phyloP scores from a whole-genome alignment of 148 eudicot species.

The Vaccinium myrtillus region DNA sequence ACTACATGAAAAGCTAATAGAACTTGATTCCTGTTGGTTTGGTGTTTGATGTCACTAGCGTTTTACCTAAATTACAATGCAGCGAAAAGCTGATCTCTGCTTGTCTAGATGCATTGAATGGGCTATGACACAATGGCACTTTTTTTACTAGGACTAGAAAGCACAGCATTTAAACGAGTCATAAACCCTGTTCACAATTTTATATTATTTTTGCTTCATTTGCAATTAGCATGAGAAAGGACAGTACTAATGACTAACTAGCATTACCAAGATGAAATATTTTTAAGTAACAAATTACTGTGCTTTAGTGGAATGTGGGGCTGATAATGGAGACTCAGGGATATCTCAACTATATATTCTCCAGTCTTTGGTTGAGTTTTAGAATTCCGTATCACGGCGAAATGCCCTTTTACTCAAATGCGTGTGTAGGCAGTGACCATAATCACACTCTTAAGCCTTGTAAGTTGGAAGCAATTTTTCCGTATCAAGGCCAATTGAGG shows the following conservation, averaged over 20 bases:
- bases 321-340: not conserved
- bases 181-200: not conserved
- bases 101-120: not conserved
- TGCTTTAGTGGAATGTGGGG: not conserved
- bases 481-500: not conserved
- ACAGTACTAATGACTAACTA: not conserved
- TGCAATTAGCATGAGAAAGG: not conserved
- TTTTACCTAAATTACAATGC: not conserved
- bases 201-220: not conserved
- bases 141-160: not conserved
- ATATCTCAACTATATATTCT: not conserved
- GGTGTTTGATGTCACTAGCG: not conserved
- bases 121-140: not conserved
- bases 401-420: not conserved
- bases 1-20: not conserved
- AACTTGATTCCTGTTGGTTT: not conserved
- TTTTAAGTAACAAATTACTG: not conserved
- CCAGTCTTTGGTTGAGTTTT: not conserved
- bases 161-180: not conserved
- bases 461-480: not conserved
- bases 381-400: not conserved
- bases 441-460: not conserved
- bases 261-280: not conserved
- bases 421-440: not conserved
- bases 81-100: not conserved